A percentile compares a stretch with the other conserved stretches of the same genome.
Conservation (phyloP, 768 basidiomycete genomes). For the Galerina sulciceps region DNA sequence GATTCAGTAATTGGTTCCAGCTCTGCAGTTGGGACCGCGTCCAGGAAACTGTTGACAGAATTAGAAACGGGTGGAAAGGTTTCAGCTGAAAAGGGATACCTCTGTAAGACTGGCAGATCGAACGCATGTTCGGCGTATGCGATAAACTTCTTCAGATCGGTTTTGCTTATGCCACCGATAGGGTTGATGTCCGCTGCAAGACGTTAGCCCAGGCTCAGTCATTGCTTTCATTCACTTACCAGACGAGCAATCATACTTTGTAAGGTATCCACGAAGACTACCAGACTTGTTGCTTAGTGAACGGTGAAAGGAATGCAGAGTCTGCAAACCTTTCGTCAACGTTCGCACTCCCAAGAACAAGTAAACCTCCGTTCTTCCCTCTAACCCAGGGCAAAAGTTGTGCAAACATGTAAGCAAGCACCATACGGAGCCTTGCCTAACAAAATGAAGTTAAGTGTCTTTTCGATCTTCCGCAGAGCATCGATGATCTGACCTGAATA, state of each 20-base stretch:
- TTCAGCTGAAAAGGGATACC: slow-evolving; percentile 45
- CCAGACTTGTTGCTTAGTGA: background rate
- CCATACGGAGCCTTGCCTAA: slow-evolving; percentile 92
- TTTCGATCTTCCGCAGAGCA: background rate
- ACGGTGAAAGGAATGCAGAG: background rate
- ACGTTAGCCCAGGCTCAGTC: background rate
- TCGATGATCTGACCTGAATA: slow-evolving; percentile 68
- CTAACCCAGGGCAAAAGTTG: slow-evolving; percentile 93
- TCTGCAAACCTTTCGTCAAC: slow-evolving; percentile 88
- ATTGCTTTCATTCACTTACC: slow-evolving; percentile 43
- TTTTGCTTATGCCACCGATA: slow-evolving; percentile 97
- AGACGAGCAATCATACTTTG: slow-evolving; percentile 97
- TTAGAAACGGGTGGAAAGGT: background rate
- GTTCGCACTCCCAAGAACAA: slow-evolving; percentile 97
- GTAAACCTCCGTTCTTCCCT: slow-evolving; percentile 80
- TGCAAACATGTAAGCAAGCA: slow-evolving; percentile 92
- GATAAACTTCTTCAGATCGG: slow-evolving; percentile 95
- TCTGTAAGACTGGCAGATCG: slow-evolving; percentile 80
- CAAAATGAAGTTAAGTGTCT: background rate
- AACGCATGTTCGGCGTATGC: slow-evolving; percentile 79
- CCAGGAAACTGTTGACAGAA: slow-evolving; percentile 69
- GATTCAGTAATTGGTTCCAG: slow-evolving; percentile 93
- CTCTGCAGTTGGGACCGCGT: slow-evolving; percentile 94
- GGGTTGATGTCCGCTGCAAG: slow-evolving; percentile 92
- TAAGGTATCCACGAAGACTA: slow-evolving; percentile 93